Percentiles rank a stretch among this genome's conserved stretches.
Conservation (phyloP, 179 eudicot species). For the Beta macrorhiza region DNA sequence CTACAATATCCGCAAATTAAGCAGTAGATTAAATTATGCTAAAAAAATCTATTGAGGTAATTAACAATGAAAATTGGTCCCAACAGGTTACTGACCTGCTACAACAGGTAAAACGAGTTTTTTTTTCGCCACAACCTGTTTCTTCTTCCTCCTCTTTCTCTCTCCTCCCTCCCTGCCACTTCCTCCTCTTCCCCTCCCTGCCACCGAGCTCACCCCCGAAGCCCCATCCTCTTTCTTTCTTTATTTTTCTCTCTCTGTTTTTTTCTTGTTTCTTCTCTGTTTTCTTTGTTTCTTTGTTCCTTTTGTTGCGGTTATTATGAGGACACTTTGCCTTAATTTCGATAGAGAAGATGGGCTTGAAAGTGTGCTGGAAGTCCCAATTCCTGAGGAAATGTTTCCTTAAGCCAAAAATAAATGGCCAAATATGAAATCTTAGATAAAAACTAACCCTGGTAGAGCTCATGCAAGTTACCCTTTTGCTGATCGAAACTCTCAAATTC, state of each 20-base stretch:
- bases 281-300: neutral
- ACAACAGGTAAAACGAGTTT: too few relatives aligned
- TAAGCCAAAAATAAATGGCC: slow-evolving; percentile 56
- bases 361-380: slow-evolving; percentile 84
- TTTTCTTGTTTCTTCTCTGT: neutral
- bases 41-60: too few relatives aligned
- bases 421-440: slow-evolving; percentile 75
- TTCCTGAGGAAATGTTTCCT: slow-evolving; percentile 82
- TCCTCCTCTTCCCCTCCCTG: too few relatives aligned
- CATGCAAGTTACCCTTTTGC: slow-evolving; percentile 15
- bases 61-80: too few relatives aligned
- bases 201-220: too few relatives aligned
- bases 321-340: slow-evolving; percentile 78
- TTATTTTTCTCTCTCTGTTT: neutral
- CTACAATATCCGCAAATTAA: too few relatives aligned
- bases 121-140: too few relatives aligned
- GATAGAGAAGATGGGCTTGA: slow-evolving; percentile 80
- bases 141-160: too few relatives aligned
- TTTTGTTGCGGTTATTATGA: slow-evolving; percentile 39
- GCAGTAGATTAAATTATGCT: too few relatives aligned
- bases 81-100: too few relatives aligned
- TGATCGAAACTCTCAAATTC: slow-evolving; percentile 58
- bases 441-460: slow-evolving; percentile 30
- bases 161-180: too few relatives aligned
- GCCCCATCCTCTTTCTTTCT: neutral